A percentile compares a stretch with the other conserved stretches of the same genome.
Evolutionary conservation across 805 yeast genomes (phyloP).

Genomic region (Teunomyces aglyptinius): DNA sequence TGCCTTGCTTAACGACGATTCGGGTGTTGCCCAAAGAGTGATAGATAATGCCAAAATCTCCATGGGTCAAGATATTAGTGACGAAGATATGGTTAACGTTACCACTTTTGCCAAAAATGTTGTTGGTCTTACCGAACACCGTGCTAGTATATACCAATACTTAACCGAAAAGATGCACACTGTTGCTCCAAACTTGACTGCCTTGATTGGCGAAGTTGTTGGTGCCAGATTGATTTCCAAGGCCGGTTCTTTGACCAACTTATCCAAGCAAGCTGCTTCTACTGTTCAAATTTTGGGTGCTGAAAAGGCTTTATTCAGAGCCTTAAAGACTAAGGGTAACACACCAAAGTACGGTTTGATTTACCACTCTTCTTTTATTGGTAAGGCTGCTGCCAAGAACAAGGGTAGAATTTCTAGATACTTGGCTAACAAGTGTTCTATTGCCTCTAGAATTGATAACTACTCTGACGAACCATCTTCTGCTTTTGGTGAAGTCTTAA

Average conservation of each 20-base stretch:
- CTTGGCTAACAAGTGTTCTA: slow-evolving; percentile 97
- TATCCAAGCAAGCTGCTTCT: slow-evolving; percentile 98
- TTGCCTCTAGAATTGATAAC: slow-evolving; percentile 97
- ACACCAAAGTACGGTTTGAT: slow-evolving; percentile 96
- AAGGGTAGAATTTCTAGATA: slow-evolving; percentile 99
- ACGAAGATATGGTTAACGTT: slow-evolving; percentile 90
- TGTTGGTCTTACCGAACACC: slow-evolving; percentile 86
- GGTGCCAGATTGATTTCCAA: slow-evolving; percentile 98
- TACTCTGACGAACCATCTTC: slow-evolving; percentile 92
- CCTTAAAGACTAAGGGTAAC: slow-evolving; percentile 93
- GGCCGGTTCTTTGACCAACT: slow-evolving; percentile 94
- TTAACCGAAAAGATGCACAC: slow-evolving; percentile 94
- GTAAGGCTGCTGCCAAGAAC: slow-evolving; percentile 92
- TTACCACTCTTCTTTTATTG: slow-evolving; percentile 92
- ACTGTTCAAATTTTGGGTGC: slow-evolving; percentile 98
- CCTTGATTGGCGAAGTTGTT: slow-evolving; percentile 96
- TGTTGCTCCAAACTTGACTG: slow-evolving; percentile 96
- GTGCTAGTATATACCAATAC: slow-evolving; percentile 79
- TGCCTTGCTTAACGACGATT: slow-evolving; percentile 85
- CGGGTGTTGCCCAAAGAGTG: slow-evolving; percentile 83
- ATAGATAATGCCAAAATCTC: slow-evolving; percentile 95
- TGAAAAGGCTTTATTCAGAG: slow-evolving; percentile 94
- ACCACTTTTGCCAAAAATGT: slow-evolving; percentile 91
- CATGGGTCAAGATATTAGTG: slow-evolving; percentile 98
- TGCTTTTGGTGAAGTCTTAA: slow-evolving; percentile 85